Percentiles rank a stretch among this genome's conserved stretches.
Evolutionary conservation across 2,329 filamentous ascomycete species (phyloP).

Genomic region (Penicillium paneum): DNA sequence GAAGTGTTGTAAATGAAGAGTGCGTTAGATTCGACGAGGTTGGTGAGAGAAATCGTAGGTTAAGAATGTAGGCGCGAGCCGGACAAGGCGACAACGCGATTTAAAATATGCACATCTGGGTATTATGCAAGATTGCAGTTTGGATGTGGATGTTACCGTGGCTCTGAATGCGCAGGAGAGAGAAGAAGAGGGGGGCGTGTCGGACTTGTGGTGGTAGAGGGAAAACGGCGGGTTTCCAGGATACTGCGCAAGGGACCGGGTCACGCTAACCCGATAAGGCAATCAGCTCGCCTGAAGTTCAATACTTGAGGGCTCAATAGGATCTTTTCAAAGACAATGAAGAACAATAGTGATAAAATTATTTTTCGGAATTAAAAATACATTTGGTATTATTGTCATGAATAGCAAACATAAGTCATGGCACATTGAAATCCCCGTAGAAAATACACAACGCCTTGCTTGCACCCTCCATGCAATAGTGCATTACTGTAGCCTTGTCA

Average conservation of each 20-base stretch:
- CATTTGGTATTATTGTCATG: neutral
- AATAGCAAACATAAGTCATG: conserved; percentile 16
- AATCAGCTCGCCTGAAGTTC: conserved; percentile 18
- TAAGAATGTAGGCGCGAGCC: conserved; percentile 4
- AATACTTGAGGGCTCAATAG: neutral
- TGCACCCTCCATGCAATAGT: conserved; percentile 87
- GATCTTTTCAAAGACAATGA: neutral
- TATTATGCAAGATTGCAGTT: neutral
- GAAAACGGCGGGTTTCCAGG: conserved; percentile 5
- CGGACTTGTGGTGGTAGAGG: conserved; percentile 1
- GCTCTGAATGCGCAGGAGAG: neutral
- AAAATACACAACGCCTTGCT: conserved; percentile 71
- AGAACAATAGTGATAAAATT: neutral
- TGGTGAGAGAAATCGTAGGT: neutral
- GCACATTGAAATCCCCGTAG: conserved; percentile 52
- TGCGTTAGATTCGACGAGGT: neutral
- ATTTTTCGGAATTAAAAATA: neutral
- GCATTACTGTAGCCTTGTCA: conserved; percentile 68
- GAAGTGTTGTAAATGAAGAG: neutral
- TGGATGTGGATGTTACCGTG: neutral
- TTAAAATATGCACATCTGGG: conserved; percentile 11
- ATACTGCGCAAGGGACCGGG: conserved; percentile 7
- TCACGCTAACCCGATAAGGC: conserved; percentile 26
- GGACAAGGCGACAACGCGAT: conserved; percentile 7
- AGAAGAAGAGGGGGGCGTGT: conserved; percentile 1